Base-by-base conservation (phyloP, 2,329 filamentous ascomycete species). In the Blastomyces gilchristii region DNA sequence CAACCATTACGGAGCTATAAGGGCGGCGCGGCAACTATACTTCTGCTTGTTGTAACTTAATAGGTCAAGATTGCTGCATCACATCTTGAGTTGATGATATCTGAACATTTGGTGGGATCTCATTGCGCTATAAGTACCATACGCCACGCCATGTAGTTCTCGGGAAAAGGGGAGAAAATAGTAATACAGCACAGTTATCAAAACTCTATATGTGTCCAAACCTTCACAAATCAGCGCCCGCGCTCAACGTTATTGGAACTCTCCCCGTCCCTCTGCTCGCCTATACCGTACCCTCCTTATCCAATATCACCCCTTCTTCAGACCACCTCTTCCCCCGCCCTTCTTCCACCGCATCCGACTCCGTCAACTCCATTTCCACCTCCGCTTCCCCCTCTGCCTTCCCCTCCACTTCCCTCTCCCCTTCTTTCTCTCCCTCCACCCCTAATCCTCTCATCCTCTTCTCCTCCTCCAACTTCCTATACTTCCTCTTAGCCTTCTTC, bases 401-500 rank as follows among this genome's bases (percentile, higher is more conserved):
- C n/a, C n/a, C n/a, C n/a, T 22, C n/a, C n/a, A 22, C n/a, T 12
- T 65, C 65, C 37, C 67, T 64, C n/a, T 65, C 61, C 5, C 60
- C 66, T 39, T 62, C 66, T 52, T 63, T 62, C 31, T 53, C 56
- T 18, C 61, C 63, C 12, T 62, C 63, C 12, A 66, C 62, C n/a
- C 63, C 68, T 22, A 65, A 64, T 52, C 64, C 65, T 18, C 63
- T 58, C 52, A 66, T 61, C 22, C 60, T 58, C 37, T 66, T 66
- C 47, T 66, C 68, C 64, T 72, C 69, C 61, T 70, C 75, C 61
- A 78, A 65, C 14, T 70, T 70, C 43, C 74, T 71, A 71, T 80
- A 79, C 67, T 79, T 79, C 68, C 77, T 71, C 65, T 72, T 71
- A 57, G 69, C 73, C 72, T 79, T 80, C 71, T 78, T 79, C 66